These are phyloP conservation scores for Juglanconis sp. DNA, from an alignment of 2,329 filamentous ascomycete species.

Conservation along the genomic window DNA sequence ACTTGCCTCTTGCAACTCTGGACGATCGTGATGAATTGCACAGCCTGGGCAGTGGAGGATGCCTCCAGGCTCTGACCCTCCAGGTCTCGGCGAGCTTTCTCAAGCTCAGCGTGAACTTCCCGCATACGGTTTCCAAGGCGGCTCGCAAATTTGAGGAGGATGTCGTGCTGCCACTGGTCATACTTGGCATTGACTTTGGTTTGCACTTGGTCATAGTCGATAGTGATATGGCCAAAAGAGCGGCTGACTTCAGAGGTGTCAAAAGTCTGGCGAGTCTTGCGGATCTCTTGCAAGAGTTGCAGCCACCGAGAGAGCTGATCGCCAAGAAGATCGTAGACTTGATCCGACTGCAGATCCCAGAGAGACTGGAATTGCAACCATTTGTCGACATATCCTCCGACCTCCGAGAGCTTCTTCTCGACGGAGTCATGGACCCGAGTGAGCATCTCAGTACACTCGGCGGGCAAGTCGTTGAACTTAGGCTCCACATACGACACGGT, in stretches of 20 bases:
- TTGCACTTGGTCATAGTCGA: slow-evolving; percentile 98
- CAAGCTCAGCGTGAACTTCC: slow-evolving; percentile 87
- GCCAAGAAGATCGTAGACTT: slow-evolving; percentile 88
- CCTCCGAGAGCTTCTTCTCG: slow-evolving; percentile 76
- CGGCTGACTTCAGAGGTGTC: slow-evolving; percentile 94
- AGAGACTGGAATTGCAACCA: slow-evolving; percentile 98
- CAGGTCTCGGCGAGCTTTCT: slow-evolving; percentile 83
- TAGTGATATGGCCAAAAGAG: slow-evolving; percentile 87
- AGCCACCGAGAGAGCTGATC: slow-evolving; percentile 92
- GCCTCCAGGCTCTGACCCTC: slow-evolving; percentile 91
- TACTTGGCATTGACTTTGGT: slow-evolving; percentile 99
- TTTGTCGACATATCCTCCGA: slow-evolving; percentile 87
- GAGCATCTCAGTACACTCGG: slow-evolving; percentile 76
- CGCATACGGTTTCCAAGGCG: slow-evolving; percentile 87
- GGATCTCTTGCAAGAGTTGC: slow-evolving; percentile 92
- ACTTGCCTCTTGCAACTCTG: slow-evolving; percentile 95
- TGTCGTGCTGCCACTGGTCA: slow-evolving; percentile 99
- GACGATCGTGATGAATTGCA: slow-evolving; percentile 97
- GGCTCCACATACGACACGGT: slow-evolving; percentile 61
- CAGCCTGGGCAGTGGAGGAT: slow-evolving; percentile 92
- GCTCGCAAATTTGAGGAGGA: slow-evolving; percentile 85
- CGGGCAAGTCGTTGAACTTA: slow-evolving; percentile 81
- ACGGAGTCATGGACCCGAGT: slow-evolving; percentile 78
- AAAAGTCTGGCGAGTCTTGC: slow-evolving; percentile 92
- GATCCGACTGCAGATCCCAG: slow-evolving; percentile 95